These are phyloP conservation scores for Puccinia coronata DNA, from an alignment of 1,284 basidiomycete species.

Conservation along the genomic window DNA sequence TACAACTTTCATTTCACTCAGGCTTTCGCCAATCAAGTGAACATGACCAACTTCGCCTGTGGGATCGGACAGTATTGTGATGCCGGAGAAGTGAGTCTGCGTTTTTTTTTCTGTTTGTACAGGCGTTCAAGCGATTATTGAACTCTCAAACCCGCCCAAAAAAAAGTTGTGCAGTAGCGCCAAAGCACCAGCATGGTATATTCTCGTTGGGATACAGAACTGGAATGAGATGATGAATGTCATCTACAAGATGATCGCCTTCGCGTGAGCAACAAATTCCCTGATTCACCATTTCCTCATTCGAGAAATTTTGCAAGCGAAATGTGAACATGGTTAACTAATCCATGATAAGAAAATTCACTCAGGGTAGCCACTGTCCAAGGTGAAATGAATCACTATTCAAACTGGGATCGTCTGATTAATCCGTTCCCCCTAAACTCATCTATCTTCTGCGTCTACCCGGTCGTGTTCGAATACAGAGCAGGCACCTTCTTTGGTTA, in stretches of 20 bases:
- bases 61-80: conserved; percentile 47
- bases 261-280: conserved; percentile 28
- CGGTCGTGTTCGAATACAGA: neutral
- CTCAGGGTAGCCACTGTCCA: conserved; percentile 35
- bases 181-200: conserved; percentile 46
- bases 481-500: conserved; percentile 38
- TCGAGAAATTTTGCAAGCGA: too few relatives aligned
- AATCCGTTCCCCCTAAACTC: neutral
- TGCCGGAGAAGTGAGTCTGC: conserved; percentile 39
- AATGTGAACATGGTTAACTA: too few relatives aligned
- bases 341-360: neutral
- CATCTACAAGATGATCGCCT: conserved; percentile 28
- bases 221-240: conserved; percentile 50
- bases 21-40: conserved; percentile 47
- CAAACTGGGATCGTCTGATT: neutral
- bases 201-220: conserved; percentile 44
- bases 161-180: conserved; percentile 41
- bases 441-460: neutral
- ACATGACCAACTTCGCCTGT: conserved; percentile 47
- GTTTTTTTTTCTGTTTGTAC: neutral
- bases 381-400: conserved; percentile 12
- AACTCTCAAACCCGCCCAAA: too few relatives aligned
- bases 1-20: neutral
- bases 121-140: too few relatives aligned
- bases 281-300: too few relatives aligned